A percentile compares a stretch with the other conserved stretches of the same genome.
phyloP scores from a whole-genome alignment of 78 protist species.

The Trichosphaerium sp. region DNA sequence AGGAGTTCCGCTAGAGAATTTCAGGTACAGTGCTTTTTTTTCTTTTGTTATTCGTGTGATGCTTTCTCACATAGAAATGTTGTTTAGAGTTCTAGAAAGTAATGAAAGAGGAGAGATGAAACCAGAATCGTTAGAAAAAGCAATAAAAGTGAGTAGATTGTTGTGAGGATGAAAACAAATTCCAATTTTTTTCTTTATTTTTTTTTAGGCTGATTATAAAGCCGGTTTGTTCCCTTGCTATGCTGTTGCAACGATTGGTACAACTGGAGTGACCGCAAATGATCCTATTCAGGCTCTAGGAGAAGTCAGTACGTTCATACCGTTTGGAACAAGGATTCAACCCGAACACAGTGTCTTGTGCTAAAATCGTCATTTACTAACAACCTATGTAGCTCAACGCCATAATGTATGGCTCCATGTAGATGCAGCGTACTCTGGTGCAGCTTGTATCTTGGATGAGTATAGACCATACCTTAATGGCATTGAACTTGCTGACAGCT shows the following conservation, averaged over 20 bases:
- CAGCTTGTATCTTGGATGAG: conserved; percentile 29
- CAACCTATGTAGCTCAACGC: neutral
- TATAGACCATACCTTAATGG: neutral
- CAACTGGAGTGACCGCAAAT: conserved; percentile 26
- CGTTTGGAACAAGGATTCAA: no score
- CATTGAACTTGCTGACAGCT: conserved; percentile 1
- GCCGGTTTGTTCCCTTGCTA: conserved; percentile 40
- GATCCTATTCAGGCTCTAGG: conserved; percentile 1
- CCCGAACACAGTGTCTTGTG: no score
- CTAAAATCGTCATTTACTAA: neutral
- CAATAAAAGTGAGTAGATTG: neutral
- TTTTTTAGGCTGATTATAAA: no score
- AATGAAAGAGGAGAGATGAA: no score
- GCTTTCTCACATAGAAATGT: neutral
- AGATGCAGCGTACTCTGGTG: conserved; percentile 42
- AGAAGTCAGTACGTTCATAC: neutral
- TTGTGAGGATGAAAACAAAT: no score
- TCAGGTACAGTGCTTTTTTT: neutral
- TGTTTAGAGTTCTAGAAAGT: no score
- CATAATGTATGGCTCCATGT: conserved; percentile 34
- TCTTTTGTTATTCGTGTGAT: neutral
- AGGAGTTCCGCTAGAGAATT: neutral
- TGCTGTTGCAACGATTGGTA: conserved; percentile 18
- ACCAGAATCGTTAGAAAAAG: neutral
- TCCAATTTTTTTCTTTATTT: no score